These are phyloP conservation scores for Mycena galericulata DNA, from an alignment of 768 basidiomycete species.

Conservation along the genomic window DNA sequence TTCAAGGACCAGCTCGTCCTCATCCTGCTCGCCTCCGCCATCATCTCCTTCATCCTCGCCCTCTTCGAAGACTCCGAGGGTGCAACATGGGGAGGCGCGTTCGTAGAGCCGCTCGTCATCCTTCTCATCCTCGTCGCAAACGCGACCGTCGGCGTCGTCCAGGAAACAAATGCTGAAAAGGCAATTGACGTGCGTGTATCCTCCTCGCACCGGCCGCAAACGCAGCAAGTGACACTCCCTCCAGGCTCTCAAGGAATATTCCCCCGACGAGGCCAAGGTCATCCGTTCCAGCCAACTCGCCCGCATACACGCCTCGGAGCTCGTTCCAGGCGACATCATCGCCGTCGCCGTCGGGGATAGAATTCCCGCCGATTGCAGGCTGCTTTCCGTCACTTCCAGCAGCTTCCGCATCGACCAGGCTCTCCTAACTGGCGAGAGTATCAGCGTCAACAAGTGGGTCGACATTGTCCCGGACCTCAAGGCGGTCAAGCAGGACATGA, in stretches of 20 bases:
- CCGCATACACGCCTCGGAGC: conserved; percentile 86
- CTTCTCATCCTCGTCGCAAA: conserved; percentile 96
- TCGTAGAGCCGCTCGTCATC: conserved; percentile 96
- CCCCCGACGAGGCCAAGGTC: conserved; percentile 95
- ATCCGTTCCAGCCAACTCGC: conserved; percentile 76
- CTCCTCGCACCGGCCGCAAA: conserved; percentile 6
- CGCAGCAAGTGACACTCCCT: conserved; percentile 28
- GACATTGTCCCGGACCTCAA: conserved; percentile 74
- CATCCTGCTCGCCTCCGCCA: conserved; percentile 93
- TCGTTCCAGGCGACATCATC: conserved; percentile 96
- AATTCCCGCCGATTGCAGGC: conserved; percentile 93
- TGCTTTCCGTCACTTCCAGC: conserved; percentile 90
- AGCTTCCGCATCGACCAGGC: conserved; percentile 97
- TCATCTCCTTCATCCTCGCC: conserved; percentile 93
- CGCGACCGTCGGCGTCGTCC: conserved; percentile 96
- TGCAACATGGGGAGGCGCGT: conserved; percentile 80
- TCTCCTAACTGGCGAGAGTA: conserved; percentile 94
- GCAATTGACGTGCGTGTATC: conserved; percentile 91
- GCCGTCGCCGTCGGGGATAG: conserved; percentile 94
- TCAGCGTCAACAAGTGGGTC: conserved; percentile 85
- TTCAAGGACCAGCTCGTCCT: conserved; percentile 99
- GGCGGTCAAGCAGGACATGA: conserved; percentile 99
- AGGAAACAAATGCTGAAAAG: conserved; percentile 95
- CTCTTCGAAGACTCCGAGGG: conserved; percentile 84
- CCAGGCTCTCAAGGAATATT: conserved; percentile 96